Conservation (phyloP, 805 yeast genomes). For the Wickerhamomyces rabaulensis region DNA sequence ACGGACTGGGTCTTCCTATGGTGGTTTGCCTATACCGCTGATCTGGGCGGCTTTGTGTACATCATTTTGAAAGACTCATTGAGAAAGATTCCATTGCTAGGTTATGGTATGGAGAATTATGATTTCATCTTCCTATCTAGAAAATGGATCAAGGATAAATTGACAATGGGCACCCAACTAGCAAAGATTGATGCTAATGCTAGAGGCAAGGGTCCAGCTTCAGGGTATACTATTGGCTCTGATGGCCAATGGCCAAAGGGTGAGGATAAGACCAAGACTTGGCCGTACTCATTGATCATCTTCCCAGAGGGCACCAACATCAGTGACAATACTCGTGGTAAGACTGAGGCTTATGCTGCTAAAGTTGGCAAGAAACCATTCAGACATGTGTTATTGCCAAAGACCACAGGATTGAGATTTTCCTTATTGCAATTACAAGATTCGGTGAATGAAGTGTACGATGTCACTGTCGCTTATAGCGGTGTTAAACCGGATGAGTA, state of each 20-base stretch:
- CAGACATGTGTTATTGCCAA: conserved; percentile 72
- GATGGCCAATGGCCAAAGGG: conserved; percentile 24
- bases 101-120: conserved; percentile 79
- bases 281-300: conserved; percentile 67
- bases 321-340: conserved; percentile 55
- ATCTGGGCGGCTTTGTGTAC: conserved; percentile 57
- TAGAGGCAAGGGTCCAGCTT: conserved; percentile 49
- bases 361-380: conserved; percentile 44
- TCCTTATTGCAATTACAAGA: conserved; percentile 51
- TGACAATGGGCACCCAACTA: conserved; percentile 50
- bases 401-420: conserved; percentile 72
- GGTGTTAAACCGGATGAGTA: conserved; percentile 58
- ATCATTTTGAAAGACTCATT: conserved; percentile 79
- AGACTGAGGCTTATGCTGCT: conserved; percentile 53
- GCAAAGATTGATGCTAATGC: conserved; percentile 55
- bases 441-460: conserved; percentile 61
- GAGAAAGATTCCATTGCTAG: conserved; percentile 64
- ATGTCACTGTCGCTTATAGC: conserved; percentile 77
- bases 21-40: conserved; percentile 73
- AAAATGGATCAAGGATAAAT: conserved; percentile 78
- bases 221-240: conserved; percentile 27
- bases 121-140: conserved; percentile 76
- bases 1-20: conserved; percentile 91
- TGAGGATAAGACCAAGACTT: conserved; percentile 26
- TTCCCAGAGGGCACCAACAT: conserved; percentile 96